A percentile compares a stretch with the other conserved stretches of the same genome.
Evolutionary conservation across 169 alveolate species (phyloP).

Genomic region (Amoebophrya sp.): DNA sequence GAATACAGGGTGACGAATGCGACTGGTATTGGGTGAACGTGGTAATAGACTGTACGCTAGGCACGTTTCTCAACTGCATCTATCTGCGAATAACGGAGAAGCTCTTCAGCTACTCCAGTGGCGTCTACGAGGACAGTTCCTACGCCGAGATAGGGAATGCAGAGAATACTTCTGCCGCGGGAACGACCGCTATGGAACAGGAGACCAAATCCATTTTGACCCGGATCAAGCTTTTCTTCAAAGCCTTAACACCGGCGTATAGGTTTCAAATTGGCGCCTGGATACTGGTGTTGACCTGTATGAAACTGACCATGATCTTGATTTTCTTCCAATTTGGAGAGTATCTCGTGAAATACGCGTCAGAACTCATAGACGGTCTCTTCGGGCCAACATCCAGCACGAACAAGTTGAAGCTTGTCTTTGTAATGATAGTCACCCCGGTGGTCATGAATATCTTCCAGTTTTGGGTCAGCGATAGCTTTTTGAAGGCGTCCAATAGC

Average conservation of each 20-base stretch:
- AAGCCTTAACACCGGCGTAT: not conserved
- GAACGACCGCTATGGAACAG: no score
- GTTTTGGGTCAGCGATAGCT: slow-evolving; percentile 33
- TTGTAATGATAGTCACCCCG: slow-evolving; percentile 33
- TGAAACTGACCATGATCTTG: not conserved
- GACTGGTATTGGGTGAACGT: slow-evolving; percentile 37
- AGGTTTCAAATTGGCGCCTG: not conserved
- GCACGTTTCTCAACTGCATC: not conserved
- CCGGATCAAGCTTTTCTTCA: not conserved
- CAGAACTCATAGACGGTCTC: not conserved
- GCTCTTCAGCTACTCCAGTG: not conserved
- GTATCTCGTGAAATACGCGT: no score
- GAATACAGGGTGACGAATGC: slow-evolving; percentile 20
- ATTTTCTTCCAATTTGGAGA: not conserved
- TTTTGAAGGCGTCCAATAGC: not conserved
- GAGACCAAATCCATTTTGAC: no score
- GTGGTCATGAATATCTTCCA: slow-evolving; percentile 27
- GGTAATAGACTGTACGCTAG: not conserved
- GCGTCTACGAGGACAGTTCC: not conserved
- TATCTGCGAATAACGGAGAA: not conserved
- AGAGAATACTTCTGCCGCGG: no score
- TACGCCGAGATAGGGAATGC: no score
- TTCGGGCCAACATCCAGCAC: not conserved
- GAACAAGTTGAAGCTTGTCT: not conserved
- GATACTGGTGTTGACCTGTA: not conserved